Conservation (phyloP, 192 early-diverging fungal genomes). For the Spizellomyces sp. region DNA sequence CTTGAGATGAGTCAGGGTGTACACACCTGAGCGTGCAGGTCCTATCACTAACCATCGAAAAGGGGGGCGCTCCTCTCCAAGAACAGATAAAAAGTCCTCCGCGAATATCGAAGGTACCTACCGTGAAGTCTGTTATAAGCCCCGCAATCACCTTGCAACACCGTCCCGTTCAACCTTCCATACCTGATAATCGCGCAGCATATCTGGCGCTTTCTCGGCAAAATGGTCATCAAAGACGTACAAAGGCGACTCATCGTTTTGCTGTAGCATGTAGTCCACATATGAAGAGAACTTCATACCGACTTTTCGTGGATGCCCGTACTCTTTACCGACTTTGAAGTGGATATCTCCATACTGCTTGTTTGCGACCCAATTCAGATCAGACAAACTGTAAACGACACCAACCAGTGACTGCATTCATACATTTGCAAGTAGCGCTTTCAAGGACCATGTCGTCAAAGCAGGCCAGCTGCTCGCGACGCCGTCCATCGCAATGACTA, state of each 20-base stretch:
- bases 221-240: constrained; percentile 38
- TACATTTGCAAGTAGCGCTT: constrained; percentile 14
- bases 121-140: too few relatives aligned
- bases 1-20: not conserved
- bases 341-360: constrained; percentile 4
- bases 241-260: constrained; percentile 36
- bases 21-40: constrained; percentile 23
- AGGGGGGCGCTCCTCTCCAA: constrained; percentile 20
- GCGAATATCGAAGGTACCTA: constrained; percentile 30
- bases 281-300: constrained; percentile 32
- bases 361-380: not conserved
- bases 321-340: constrained; percentile 32
- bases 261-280: constrained; percentile 24
- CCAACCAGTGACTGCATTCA: not conserved
- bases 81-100: constrained; percentile 29
- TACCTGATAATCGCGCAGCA: constrained; percentile 15
- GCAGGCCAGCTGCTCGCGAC: constrained; percentile 9
- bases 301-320: constrained; percentile 28
- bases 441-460: constrained; percentile 20
- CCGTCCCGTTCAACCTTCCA: not conserved
- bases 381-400: constrained; percentile 9
- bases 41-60: constrained; percentile 39
- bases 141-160: not conserved
- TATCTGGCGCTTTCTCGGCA: constrained; percentile 25
- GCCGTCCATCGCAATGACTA: constrained; percentile 12